phyloP scores from a whole-genome alignment of 306 rosid species.

The Gynostemma pentaphyllum region DNA sequence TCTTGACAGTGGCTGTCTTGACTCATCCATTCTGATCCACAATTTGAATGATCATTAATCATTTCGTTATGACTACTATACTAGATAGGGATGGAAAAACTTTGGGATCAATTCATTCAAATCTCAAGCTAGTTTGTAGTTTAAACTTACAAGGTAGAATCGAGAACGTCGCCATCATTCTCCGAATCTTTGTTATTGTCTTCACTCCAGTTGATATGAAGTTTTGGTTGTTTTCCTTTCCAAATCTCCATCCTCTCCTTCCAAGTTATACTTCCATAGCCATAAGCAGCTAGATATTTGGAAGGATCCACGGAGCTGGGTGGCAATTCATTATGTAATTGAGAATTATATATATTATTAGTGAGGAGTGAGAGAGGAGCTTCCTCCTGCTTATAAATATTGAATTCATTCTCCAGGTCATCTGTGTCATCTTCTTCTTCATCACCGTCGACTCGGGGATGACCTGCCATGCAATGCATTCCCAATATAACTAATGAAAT shows the following conservation, averaged over 20 bases:
- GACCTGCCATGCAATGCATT: constrained; percentile 37
- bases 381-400: too few species aligned
- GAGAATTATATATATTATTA: not conserved
- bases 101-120: not conserved
- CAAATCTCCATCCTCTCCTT: constrained; percentile 49
- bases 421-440: constrained; percentile 65
- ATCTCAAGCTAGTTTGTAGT: not conserved
- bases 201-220: too few species aligned
- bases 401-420: constrained; percentile 59
- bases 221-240: constrained; percentile 36
- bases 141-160: constrained; percentile 35
- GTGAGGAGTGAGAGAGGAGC: too few species aligned
- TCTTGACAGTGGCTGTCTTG: constrained; percentile 58
- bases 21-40: constrained; percentile 50
- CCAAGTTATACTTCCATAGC: constrained; percentile 63
- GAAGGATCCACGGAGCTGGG: constrained; percentile 60
- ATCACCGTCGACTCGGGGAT: constrained; percentile 63
- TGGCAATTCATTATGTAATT: constrained; percentile 14
- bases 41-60: too few species aligned
- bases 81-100: too few species aligned
- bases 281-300: constrained; percentile 50
- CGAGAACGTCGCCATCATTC: constrained; percentile 19
- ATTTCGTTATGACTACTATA: too few species aligned
- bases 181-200: constrained; percentile 14
- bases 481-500: too few species aligned